These are phyloP conservation scores for Saturnispora mendoncae DNA, from an alignment of 805 yeast species.

Conservation along the genomic window DNA sequence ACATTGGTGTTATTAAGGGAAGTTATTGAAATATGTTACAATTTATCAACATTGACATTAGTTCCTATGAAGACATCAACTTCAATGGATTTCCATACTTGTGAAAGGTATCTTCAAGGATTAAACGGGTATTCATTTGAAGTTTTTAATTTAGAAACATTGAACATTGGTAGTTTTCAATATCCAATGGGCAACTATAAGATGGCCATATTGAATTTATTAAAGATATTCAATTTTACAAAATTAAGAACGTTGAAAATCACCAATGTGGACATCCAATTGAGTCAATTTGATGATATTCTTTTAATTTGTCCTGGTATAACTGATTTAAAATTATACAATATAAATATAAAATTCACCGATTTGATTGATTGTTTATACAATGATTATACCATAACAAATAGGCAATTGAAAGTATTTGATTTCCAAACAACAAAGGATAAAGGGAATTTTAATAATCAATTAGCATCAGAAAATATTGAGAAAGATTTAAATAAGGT, in stretches of 20 bases:
- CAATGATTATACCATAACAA: background rate
- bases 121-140: background rate
- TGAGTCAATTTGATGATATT: background rate
- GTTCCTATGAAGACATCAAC: background rate
- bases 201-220: background rate
- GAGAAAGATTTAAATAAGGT: background rate
- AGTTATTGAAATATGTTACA: constrained; percentile 2
- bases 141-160: background rate
- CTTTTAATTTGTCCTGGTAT: background rate
- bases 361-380: background rate
- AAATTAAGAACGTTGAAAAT: background rate
- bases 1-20: background rate
- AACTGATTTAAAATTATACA: background rate
- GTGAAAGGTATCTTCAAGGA: background rate
- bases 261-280: background rate
- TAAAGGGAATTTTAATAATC: too few species aligned
- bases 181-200: background rate
- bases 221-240: background rate
- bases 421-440: background rate
- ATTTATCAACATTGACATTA: background rate
- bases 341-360: background rate
- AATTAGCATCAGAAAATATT: too few species aligned
- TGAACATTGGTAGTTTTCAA: background rate
- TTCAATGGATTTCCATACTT: background rate
- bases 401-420: background rate